Percentiles rank a stretch among this genome's conserved stretches.
phyloP scores from a whole-genome alignment of 805 yeast species.

The Candida sakaeoensis region DNA sequence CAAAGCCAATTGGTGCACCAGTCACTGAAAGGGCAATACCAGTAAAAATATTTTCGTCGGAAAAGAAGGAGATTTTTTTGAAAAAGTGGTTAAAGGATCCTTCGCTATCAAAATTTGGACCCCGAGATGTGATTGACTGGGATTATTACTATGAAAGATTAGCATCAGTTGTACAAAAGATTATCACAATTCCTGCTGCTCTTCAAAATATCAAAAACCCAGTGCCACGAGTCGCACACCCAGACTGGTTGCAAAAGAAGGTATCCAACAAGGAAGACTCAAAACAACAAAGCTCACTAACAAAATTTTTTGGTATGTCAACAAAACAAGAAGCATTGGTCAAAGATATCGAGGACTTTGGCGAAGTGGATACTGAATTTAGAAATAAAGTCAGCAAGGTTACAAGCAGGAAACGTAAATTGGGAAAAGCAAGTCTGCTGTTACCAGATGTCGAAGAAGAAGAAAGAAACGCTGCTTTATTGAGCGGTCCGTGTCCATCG shows the following conservation, averaged over 20 bases:
- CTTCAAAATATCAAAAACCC: slow-evolving; percentile 85
- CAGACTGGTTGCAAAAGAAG: slow-evolving; percentile 80
- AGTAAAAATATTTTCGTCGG: slow-evolving; percentile 91
- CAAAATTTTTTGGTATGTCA: slow-evolving; percentile 51
- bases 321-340: slow-evolving; percentile 40
- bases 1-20: slow-evolving; percentile 78
- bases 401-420: slow-evolving; percentile 43
- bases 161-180: slow-evolving; percentile 90
- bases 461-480: slow-evolving; percentile 44
- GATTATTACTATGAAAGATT: slow-evolving; percentile 84
- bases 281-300: slow-evolving; percentile 66
- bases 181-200: slow-evolving; percentile 96
- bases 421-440: slow-evolving; percentile 17
- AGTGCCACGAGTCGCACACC: slow-evolving; percentile 90
- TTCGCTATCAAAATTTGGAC: slow-evolving; percentile 74
- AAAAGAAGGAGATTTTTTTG: slow-evolving; percentile 70
- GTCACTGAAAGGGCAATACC: slow-evolving; percentile 97
- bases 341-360: slow-evolving; percentile 75
- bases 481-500: slow-evolving; percentile 58
- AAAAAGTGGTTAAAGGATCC: slow-evolving; percentile 87
- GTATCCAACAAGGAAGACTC: slow-evolving; percentile 60
- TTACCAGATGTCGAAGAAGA: slow-evolving; percentile 43
- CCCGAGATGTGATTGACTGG: slow-evolving; percentile 91
- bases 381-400: slow-evolving; percentile 44
- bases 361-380: slow-evolving; percentile 26